Evolutionary conservation across 2,329 filamentous ascomycete genomes (phyloP), one percentile per base, ranked within the genome.

Genomic region (Fusarium sterilihyphosum): DNA sequence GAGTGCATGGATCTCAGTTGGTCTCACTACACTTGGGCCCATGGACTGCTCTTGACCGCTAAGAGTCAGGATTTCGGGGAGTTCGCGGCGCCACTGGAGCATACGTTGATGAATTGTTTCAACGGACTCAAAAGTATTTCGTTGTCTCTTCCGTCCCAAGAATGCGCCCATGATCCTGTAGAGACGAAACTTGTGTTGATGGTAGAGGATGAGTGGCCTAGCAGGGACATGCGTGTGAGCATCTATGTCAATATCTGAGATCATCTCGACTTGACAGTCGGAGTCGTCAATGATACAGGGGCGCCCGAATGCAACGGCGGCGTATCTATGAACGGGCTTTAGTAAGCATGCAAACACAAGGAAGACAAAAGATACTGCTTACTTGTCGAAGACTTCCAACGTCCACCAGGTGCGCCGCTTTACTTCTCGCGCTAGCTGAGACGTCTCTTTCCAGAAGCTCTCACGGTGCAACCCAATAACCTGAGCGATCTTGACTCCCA

Each of bases 1-100:
- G 2, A 56, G 20, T 0, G 52, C 52, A 0, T 41, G 35, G 0
- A 56, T 8, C 2, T 41, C 20, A 0, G 52, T 31, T 6, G 52
- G 20, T 3, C 2, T 31, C 0, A 56, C 35, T 7, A 14, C 6
- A 0, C 6, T 0, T 0, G 11, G 3, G 2, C n/a, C 24, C 20
- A 6, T 18, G 2, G 52, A 0, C 0, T 1, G 29, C 6, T n/a
- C 24, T 18, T 56, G 52, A 3, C 52, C 52, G 0, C 2, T 31
- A 1, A 56, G 35, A 7, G 20, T 41, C 0, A 56, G 6, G 6
- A 56, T 1, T 0, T 6, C 3, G 11, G 52, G 35, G 1, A 41
- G 35, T 0, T 41, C 35, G 0, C 8, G 24, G 3, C 35, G 52
- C 52, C 52, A 56, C 20, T 29, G 52, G 1, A 41, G 4, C 52